These are phyloP conservation scores for Talaromyces sp. DNA, from an alignment of 2,329 filamentous ascomycete genomes.

Conservation along the genomic window DNA sequence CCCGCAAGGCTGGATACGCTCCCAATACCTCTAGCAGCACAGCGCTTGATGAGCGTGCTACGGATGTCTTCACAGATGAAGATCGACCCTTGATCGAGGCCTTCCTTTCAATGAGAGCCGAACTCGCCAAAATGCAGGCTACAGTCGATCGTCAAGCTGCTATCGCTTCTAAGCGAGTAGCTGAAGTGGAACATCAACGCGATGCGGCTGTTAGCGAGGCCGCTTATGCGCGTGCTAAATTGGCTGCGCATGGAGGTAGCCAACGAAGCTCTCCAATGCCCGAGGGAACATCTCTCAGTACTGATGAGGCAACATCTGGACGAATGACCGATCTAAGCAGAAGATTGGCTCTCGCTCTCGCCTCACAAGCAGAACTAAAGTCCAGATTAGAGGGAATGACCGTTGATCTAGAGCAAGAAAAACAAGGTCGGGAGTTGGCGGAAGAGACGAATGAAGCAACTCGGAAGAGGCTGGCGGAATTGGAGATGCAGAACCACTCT, in stretches of 20 bases:
- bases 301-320: constrained; percentile 55
- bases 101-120: constrained; percentile 81
- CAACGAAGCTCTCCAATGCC: constrained; percentile 53
- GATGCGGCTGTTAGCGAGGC: constrained; percentile 94
- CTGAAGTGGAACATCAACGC: constrained; percentile 89
- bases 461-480: constrained; percentile 74
- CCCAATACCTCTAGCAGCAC: constrained; percentile 66
- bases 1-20: constrained; percentile 81
- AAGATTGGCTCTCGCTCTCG: constrained; percentile 76
- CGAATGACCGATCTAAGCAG: constrained; percentile 70
- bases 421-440: constrained; percentile 71
- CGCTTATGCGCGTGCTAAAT: constrained; percentile 87
- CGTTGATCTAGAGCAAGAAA: constrained; percentile 74
- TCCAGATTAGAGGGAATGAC: constrained; percentile 65
- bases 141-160: constrained; percentile 86
- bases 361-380: constrained; percentile 74
- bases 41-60: constrained; percentile 67
- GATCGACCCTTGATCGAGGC: constrained; percentile 90
- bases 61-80: constrained; percentile 82
- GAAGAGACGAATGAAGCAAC: constrained; percentile 83
- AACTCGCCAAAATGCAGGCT: constrained; percentile 81
- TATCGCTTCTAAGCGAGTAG: constrained; percentile 80
- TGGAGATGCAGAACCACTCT: constrained; percentile 78
- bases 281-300: constrained; percentile 47
- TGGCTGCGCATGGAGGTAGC: constrained; percentile 75